These are phyloP conservation scores for Barnettozyma siamensis DNA, from an alignment of 805 yeast species.

Conservation along the genomic window DNA sequence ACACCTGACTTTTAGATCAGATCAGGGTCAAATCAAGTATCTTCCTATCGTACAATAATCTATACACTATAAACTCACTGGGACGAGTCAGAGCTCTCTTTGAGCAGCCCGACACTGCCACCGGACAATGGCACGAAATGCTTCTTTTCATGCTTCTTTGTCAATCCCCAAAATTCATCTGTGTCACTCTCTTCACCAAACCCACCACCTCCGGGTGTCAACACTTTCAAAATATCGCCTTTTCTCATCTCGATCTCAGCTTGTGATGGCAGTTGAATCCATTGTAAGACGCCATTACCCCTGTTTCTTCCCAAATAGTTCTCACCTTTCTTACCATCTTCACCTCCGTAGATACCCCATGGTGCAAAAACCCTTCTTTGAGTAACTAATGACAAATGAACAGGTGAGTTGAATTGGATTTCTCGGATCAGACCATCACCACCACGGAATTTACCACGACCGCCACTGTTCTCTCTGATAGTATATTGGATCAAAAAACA, in stretches of 20 bases:
- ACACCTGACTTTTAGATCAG: no score
- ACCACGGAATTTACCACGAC: conserved; percentile 41
- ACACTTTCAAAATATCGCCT: conserved; percentile 34
- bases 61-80: conserved; percentile 8
- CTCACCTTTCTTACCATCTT: conserved; percentile 44
- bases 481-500: conserved; percentile 40
- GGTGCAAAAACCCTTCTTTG: conserved; percentile 51
- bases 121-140: conserved; percentile 20
- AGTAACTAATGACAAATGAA: conserved; percentile 40
- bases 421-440: conserved; percentile 49
- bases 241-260: conserved; percentile 30
- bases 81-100: conserved; percentile 16
- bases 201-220: conserved; percentile 44
- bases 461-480: conserved; percentile 42
- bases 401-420: conserved; percentile 37
- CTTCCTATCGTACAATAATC: no score
- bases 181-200: conserved; percentile 30
- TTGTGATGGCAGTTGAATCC: conserved; percentile 30
- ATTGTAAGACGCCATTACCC: conserved; percentile 26
- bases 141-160: conserved; percentile 5
- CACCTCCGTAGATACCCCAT: conserved; percentile 51
- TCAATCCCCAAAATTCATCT: conserved; percentile 23
- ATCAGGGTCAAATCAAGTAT: no score
- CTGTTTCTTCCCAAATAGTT: conserved; percentile 31
- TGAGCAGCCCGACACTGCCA: conserved; percentile 18